These are phyloP conservation scores for Capsicum rhomboideum DNA, from an alignment of 257 asterid species.

Conservation along the genomic window DNA sequence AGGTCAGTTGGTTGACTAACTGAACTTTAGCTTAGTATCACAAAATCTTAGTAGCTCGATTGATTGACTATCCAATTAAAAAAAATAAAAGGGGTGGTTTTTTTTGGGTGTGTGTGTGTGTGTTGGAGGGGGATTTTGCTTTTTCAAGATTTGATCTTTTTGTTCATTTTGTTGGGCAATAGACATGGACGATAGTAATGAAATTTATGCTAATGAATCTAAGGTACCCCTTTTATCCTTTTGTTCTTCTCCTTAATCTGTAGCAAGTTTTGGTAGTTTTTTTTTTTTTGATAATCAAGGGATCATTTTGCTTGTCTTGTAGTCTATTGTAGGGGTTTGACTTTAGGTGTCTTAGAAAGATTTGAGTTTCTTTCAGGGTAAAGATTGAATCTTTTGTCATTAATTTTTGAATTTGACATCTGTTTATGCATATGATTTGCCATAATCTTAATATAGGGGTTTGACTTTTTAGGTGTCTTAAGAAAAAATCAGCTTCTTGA, in stretches of 20 bases:
- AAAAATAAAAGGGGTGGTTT: too few species aligned
- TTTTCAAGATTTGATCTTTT: slow-evolving; percentile 14
- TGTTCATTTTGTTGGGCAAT: background rate
- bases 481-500: background rate
- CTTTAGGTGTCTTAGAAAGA: slow-evolving; percentile 6
- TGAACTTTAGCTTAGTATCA: background rate
- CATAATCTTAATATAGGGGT: background rate
- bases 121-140: too few species aligned
- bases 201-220: slow-evolving; percentile 37
- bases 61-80: too few species aligned
- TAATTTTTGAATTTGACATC: background rate
- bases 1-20: too few species aligned
- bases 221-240: slow-evolving; percentile 22
- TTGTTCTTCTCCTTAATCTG: background rate
- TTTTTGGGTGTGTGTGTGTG: too few species aligned
- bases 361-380: background rate
- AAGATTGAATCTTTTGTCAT: background rate
- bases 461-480: background rate
- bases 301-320: background rate
- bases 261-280: background rate
- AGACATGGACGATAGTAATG: too few species aligned
- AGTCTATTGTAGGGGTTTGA: slow-evolving; percentile 10
- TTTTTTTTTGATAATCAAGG: background rate
- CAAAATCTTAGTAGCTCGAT: too few species aligned
- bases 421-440: background rate